phyloP scores from a whole-genome alignment of 257 asterid genomes.

The Scutellaria baicalensis region DNA sequence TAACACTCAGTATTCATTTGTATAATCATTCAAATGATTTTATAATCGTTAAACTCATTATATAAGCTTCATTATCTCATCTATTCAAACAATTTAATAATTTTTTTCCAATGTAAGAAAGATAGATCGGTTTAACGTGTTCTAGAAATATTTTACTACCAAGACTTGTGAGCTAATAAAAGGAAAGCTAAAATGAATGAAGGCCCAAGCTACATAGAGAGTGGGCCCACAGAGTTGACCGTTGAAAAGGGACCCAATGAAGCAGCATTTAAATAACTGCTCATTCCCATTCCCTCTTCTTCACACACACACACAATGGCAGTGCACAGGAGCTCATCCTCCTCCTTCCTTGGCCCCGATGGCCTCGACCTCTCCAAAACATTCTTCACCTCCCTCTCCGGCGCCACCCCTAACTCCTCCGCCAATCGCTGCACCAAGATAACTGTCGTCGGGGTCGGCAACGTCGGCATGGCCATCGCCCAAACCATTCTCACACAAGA shows the following conservation, averaged over 20 bases:
- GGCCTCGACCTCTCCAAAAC: slow-evolving; percentile 58
- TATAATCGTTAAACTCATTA: no score
- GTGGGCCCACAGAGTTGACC: background rate
- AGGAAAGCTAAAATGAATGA: no score
- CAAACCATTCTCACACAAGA: slow-evolving; percentile 89
- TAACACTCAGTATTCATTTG: no score
- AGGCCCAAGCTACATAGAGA: no score
- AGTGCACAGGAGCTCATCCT: slow-evolving; percentile 52
- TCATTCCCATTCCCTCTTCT: background rate
- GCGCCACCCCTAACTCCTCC: slow-evolving; percentile 35
- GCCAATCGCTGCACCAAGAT: slow-evolving; percentile 60
- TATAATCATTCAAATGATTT: no score
- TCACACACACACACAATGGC: background rate
- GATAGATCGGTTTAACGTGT: no score
- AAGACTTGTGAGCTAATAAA: no score
- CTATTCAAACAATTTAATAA: no score
- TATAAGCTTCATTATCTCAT: no score
- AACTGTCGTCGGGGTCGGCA: slow-evolving; percentile 82
- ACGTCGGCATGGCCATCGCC: slow-evolving; percentile 95
- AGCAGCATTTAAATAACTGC: background rate
- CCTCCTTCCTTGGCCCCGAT: slow-evolving; percentile 64
- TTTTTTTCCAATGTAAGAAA: no score
- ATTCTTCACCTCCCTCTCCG: slow-evolving; percentile 54
- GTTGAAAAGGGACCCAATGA: background rate
- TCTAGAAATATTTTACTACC: no score